Evolutionary conservation across 768 basidiomycete genomes (phyloP).

Genomic region (Termitomyces sp.): DNA sequence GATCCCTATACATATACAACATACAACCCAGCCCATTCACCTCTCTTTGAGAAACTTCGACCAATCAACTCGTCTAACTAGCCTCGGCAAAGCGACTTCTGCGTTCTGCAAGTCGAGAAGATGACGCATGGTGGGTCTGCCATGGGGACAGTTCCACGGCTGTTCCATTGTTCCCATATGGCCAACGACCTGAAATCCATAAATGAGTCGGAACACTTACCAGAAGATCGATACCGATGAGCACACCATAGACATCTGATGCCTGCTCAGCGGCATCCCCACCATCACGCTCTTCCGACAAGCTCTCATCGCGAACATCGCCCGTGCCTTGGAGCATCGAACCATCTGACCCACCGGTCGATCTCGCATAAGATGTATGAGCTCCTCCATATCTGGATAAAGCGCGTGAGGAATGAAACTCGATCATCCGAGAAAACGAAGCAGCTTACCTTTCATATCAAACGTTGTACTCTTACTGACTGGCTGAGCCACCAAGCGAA

Average conservation of each 20-base stretch:
- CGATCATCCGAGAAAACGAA: not conserved
- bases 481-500: conserved; percentile 77
- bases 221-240: not conserved
- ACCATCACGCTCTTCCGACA: conserved; percentile 97
- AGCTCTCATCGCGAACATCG: conserved; percentile 96
- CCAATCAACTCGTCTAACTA: not conserved
- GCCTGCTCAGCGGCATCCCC: conserved; percentile 70
- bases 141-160: conserved; percentile 88
- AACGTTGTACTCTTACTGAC: conserved; percentile 90
- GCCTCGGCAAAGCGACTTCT: not conserved
- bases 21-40: not conserved
- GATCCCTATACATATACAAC: not conserved
- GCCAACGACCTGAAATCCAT: conserved; percentile 48
- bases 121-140: conserved; percentile 79
- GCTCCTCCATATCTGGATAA: conserved; percentile 79
- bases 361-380: conserved; percentile 82
- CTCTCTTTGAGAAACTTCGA: not conserved
- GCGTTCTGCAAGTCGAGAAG: conserved; percentile 42
- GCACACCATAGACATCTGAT: conserved; percentile 74
- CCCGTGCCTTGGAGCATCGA: conserved; percentile 85
- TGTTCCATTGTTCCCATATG: conserved; percentile 85
- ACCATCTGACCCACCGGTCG: conserved; percentile 77
- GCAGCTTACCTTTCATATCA: conserved; percentile 68
- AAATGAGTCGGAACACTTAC: not conserved
- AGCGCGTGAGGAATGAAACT: not conserved